Conservation (phyloP, 1,284 basidiomycete genomes). For the Laetiporus sulphureus region DNA sequence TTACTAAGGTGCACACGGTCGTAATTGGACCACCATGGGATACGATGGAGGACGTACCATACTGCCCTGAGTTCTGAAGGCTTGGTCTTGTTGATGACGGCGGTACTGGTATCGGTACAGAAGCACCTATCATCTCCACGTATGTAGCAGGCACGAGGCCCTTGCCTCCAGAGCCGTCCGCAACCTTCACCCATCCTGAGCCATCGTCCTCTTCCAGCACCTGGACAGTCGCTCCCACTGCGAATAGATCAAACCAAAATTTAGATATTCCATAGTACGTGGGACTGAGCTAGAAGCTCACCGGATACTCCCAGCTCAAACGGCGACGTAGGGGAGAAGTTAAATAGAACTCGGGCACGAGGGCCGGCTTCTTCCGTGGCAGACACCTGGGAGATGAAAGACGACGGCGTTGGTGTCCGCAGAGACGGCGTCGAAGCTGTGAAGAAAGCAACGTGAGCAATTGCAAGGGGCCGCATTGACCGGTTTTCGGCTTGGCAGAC, state of each 20-base stretch:
- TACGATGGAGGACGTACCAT: slow-evolving; percentile 30
- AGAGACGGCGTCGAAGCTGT: slow-evolving; percentile 12
- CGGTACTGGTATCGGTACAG: slow-evolving; percentile 4
- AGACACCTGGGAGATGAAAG: slow-evolving; percentile 42
- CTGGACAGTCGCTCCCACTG: slow-evolving; percentile 55
- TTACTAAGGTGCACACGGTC: slow-evolving; percentile 37
- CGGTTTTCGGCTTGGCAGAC: too few species aligned
- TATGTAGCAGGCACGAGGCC: slow-evolving; percentile 80
- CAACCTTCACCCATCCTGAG: slow-evolving; percentile 81
- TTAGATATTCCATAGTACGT: neutral
- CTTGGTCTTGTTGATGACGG: slow-evolving; percentile 3
- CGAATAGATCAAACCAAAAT: neutral
- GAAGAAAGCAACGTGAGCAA: too few species aligned
- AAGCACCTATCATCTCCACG: slow-evolving; percentile 34
- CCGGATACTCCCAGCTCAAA: slow-evolving; percentile 68
- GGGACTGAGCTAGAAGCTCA: slow-evolving; percentile 21
- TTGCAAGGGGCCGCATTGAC: too few species aligned
- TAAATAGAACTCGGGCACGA: slow-evolving; percentile 59
- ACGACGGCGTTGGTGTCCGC: slow-evolving; percentile 42
- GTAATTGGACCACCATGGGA: slow-evolving; percentile 1
- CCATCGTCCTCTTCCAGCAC: slow-evolving; percentile 75
- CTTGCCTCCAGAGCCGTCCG: slow-evolving; percentile 45
- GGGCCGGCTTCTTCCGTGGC: slow-evolving; percentile 36
- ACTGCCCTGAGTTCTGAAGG: slow-evolving; percentile 33
- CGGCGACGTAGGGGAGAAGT: slow-evolving; percentile 64